A percentile compares a stretch with the other conserved stretches of the same genome.
Evolutionary conservation across 2,329 filamentous ascomycete genomes (phyloP).

Genomic region (Stromatinia cepivora): DNA sequence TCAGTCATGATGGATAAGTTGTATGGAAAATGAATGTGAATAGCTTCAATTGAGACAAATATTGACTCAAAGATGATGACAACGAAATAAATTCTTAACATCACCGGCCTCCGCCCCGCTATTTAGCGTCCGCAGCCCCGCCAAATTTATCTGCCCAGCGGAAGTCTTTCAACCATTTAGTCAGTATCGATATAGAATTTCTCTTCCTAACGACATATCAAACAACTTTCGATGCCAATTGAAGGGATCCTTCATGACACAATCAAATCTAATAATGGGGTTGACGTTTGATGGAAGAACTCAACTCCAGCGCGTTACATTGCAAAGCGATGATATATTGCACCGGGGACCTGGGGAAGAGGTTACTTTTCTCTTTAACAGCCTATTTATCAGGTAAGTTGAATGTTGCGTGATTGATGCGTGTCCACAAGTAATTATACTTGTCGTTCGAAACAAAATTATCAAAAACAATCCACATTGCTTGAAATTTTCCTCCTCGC

Average conservation of each 20-base stretch:
- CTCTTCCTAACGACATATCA: not conserved
- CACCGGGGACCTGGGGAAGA: no score
- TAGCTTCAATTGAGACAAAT: slow-evolving; percentile 6
- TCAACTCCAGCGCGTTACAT: not conserved
- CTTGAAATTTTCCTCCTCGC: not conserved
- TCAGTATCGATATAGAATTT: not conserved
- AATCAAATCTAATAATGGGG: not conserved
- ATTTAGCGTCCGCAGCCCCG: not conserved
- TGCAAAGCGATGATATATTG: not conserved
- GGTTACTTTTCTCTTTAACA: not conserved
- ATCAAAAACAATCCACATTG: not conserved
- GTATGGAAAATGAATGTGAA: not conserved
- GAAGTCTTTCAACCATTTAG: not conserved
- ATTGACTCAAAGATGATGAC: slow-evolving; percentile 1
- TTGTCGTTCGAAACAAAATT: not conserved
- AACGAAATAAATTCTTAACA: not conserved
- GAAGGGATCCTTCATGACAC: not conserved
- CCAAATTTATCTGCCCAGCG: not conserved
- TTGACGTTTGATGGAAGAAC: no score
- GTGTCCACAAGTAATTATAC: not conserved
- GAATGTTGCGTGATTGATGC: not conserved
- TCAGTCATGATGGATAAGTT: slow-evolving; percentile 26
- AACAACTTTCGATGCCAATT: not conserved
- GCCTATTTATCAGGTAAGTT: not conserved
- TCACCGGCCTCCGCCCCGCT: slow-evolving; percentile 10